Conservation (phyloP, 345 rosid genomes). For the Citrus sp. region DNA sequence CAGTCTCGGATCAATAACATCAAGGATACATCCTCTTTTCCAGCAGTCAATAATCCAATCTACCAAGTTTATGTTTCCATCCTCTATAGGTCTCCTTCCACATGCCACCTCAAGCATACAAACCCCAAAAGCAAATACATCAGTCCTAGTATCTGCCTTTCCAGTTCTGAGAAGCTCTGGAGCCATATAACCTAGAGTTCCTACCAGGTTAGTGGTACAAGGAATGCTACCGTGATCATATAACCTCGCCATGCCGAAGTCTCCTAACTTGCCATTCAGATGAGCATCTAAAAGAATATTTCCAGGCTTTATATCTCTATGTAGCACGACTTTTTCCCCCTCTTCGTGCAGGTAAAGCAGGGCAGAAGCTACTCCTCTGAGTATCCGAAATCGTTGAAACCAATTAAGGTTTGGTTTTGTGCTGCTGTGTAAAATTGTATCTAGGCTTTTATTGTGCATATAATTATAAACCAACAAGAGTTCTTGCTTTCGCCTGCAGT, state of each 20-base stretch:
- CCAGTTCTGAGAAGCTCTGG: slow-evolving; percentile 46
- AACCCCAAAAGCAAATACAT: slow-evolving; percentile 45
- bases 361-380: slow-evolving; percentile 47
- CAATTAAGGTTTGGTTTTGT: slow-evolving; percentile 30
- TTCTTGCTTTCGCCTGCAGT: slow-evolving; percentile 40
- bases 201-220: slow-evolving; percentile 18
- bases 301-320: slow-evolving; percentile 51
- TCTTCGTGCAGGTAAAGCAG: slow-evolving; percentile 49
- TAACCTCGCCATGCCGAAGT: slow-evolving; percentile 29
- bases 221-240: slow-evolving; percentile 13
- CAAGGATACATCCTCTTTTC: slow-evolving; percentile 16
- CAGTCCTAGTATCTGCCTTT: slow-evolving; percentile 31
- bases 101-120: slow-evolving; percentile 47
- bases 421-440: slow-evolving; percentile 28
- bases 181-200: slow-evolving; percentile 43
- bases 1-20: slow-evolving; percentile 13
- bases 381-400: slow-evolving; percentile 34
- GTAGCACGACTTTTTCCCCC: slow-evolving; percentile 52
- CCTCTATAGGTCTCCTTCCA: slow-evolving; percentile 45
- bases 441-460: slow-evolving; percentile 50
- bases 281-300: slow-evolving; percentile 35
- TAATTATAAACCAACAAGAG: slow-evolving; percentile 44
- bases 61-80: slow-evolving; percentile 16
- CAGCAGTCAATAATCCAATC: slow-evolving; percentile 30
- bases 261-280: slow-evolving; percentile 23